Conservation (phyloP, 129 eudicot genomes). For the Pulicaria dysenterica region DNA sequence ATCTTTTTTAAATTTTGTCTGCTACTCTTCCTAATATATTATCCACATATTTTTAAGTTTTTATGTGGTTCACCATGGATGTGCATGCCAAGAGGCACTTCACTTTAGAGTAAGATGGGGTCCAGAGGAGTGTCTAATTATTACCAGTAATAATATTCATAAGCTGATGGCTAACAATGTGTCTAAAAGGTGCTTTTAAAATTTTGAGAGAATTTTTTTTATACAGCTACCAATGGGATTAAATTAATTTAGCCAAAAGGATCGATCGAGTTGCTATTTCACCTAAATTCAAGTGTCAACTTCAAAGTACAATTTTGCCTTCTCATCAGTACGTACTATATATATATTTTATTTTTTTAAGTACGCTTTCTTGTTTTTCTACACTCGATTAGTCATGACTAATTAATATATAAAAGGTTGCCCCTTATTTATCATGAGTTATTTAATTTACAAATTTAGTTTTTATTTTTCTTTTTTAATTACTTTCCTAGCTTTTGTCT, state of each 20-base stretch:
- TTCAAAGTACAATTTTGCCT: conserved; percentile 33
- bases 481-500: too few relatives aligned
- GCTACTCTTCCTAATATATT: conserved; percentile 18
- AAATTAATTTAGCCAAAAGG: conserved; percentile 19
- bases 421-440: too few relatives aligned
- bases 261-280: conserved; percentile 28
- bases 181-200: conserved; percentile 38
- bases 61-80: conserved; percentile 43
- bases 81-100: conserved; percentile 50
- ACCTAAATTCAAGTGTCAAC: conserved; percentile 34
- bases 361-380: too few relatives aligned
- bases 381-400: too few relatives aligned
- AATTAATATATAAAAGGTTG: too few relatives aligned
- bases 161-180: conserved; percentile 34
- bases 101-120: conserved; percentile 40
- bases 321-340: conserved; percentile 29
- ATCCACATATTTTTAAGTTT: conserved; percentile 27
- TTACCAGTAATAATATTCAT: background rate
- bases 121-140: conserved; percentile 26
- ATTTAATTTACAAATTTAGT: too few relatives aligned
- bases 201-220: conserved; percentile 25
- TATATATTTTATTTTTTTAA: background rate
- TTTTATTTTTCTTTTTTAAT: too few relatives aligned
- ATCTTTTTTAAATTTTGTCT: conserved; percentile 29
- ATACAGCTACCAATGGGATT: conserved; percentile 34